Evolutionary conservation across 2,329 filamentous ascomycete genomes (phyloP).

Genomic region (Aspergillus sp.): DNA sequence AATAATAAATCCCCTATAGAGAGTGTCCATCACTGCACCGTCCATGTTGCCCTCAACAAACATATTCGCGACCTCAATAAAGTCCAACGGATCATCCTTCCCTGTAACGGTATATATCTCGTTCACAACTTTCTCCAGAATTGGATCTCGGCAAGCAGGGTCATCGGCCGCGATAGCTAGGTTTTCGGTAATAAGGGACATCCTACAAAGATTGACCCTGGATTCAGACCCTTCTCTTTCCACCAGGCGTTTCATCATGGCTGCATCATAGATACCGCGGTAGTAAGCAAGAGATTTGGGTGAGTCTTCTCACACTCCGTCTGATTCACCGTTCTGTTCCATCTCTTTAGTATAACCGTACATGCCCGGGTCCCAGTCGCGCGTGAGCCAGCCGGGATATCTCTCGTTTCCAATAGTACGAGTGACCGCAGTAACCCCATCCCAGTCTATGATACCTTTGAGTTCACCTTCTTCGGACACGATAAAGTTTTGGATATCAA

Average conservation of each 20-base stretch:
- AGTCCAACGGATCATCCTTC: neutral
- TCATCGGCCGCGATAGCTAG: neutral
- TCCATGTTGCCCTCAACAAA: neutral
- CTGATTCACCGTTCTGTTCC: constrained; percentile 17
- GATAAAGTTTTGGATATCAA: constrained; percentile 32
- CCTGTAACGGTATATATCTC: neutral
- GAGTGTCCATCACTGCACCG: neutral
- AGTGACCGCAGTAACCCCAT: constrained; percentile 24
- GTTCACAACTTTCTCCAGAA: neutral
- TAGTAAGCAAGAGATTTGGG: constrained; percentile 13
- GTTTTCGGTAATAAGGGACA: neutral
- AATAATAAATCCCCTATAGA: neutral
- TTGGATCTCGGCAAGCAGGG: neutral
- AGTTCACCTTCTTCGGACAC: constrained; percentile 29
- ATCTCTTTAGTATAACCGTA: neutral
- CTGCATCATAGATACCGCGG: neutral
- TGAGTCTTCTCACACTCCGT: constrained; percentile 21
- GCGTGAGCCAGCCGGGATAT: constrained; percentile 23
- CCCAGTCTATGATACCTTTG: constrained; percentile 32
- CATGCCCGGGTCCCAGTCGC: constrained; percentile 21
- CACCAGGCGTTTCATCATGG: neutral
- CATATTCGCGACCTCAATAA: neutral
- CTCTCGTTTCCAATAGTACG: constrained; percentile 23
- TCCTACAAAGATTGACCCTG: neutral
- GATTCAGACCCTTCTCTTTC: neutral